Evolutionary conservation across 2,329 filamentous ascomycete genomes (phyloP), one percentile per base, ranked within the genome.

Genomic region (Blastomyces percursus): DNA sequence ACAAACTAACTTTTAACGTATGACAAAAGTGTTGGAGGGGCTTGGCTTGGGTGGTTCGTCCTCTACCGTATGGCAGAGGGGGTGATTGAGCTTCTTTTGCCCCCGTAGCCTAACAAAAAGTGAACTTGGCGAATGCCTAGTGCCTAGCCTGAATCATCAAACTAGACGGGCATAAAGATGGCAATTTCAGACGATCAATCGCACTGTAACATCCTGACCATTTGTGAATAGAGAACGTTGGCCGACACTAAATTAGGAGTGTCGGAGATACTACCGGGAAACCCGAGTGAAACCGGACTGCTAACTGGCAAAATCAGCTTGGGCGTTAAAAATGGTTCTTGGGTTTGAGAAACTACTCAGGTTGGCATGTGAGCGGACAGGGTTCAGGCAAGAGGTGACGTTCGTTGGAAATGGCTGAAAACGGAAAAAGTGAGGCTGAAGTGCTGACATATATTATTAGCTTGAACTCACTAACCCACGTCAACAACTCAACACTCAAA

Each of bases 141-240:
- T 54, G 51, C n/a, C 19, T 30, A n/a, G n/a, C 9, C 48, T 51
- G 52, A 55, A 38, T 55, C 19, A 14, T 16, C 30, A n/a, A 55
- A 21, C 16, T 21, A n/a, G 32, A 32, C 12, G n/a, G 11, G 30
- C 52, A 21, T 38, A 55, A 38, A 55, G 30, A 38, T 38, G 52
- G 52, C 52, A 55, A 55, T 55, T 55, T 55, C 52, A 21, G 30
- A 32, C 52, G 52, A 38, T 55, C 30, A 55, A 38, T 38, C 52
- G 27, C 30, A 14, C 8, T 2, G 30, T 55, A 12, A 7, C 52
- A 55, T 38, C 52, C 16, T 55, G 19, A 30, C 30, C 16, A n/a
- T 24, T 51, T 12, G 24, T 24, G 12, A 55, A 9, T 3, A n/a
- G 16, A 55, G 51, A 16, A 30, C 2, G 27, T 38, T 32, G 27